These are phyloP conservation scores for Akebia trifoliata DNA, from an alignment of 164 flowering plant species.

Conservation along the genomic window DNA sequence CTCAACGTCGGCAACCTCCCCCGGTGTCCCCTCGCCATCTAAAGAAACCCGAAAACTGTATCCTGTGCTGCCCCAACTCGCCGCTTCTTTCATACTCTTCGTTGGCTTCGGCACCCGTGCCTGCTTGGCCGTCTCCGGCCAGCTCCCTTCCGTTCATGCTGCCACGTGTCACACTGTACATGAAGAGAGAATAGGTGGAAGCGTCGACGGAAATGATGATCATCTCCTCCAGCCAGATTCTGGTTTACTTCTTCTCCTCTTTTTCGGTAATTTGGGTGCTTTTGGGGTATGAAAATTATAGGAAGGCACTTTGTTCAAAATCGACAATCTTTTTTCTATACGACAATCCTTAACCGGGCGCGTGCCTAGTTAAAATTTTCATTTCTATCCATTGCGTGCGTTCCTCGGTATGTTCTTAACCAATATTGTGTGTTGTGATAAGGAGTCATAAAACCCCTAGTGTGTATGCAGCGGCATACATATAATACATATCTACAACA, in stretches of 20 bases:
- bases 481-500: too few relatives aligned
- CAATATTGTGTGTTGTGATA: too few relatives aligned
- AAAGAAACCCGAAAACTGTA: conserved; percentile 7
- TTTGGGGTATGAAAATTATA: too few relatives aligned
- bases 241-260: background rate
- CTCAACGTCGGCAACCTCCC: background rate
- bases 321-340: too few relatives aligned
- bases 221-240: background rate
- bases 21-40: background rate
- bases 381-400: too few relatives aligned
- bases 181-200: conserved; percentile 10
- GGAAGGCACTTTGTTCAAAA: too few relatives aligned
- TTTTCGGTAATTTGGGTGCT: background rate
- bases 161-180: conserved; percentile 6
- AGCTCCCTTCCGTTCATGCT: background rate
- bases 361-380: too few relatives aligned
- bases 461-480: too few relatives aligned
- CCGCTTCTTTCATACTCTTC: conserved; percentile 23
- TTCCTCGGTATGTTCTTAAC: too few relatives aligned
- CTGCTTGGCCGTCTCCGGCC: conserved; percentile 10
- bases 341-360: too few relatives aligned
- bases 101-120: conserved; percentile 18
- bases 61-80: conserved; percentile 15
- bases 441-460: too few relatives aligned
- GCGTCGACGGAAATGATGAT: background rate